Conservation (phyloP, 306 rosid genomes). For the Argentina anserina region DNA sequence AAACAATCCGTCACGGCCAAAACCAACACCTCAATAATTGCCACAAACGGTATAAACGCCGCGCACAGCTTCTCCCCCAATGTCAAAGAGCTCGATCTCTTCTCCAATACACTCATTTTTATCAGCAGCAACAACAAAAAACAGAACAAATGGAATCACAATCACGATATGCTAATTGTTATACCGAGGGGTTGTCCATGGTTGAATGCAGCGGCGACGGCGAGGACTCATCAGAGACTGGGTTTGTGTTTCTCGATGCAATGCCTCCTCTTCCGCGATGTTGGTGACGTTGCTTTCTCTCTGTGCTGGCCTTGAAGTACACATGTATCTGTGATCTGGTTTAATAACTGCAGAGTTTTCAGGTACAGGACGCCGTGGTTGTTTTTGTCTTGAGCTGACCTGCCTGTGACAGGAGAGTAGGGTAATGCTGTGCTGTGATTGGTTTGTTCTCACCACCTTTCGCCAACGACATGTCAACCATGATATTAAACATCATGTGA, state of each 20-base stretch:
- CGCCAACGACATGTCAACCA: no score
- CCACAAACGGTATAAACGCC: slow-evolving; percentile 48
- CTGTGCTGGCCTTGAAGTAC: background rate
- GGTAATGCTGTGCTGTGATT: background rate
- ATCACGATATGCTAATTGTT: no score
- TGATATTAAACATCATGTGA: no score
- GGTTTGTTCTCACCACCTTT: no score
- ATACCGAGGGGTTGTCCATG: background rate
- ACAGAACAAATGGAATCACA: background rate
- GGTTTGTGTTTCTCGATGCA: background rate
- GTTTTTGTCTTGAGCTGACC: background rate
- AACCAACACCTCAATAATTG: slow-evolving; percentile 38
- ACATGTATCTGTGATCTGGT: background rate
- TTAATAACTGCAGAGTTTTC: no score
- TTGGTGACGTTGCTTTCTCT: background rate
- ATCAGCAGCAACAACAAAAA: background rate
- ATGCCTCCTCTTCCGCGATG: background rate
- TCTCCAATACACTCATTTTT: background rate
- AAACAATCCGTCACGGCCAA: slow-evolving; percentile 48
- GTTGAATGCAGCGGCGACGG: background rate
- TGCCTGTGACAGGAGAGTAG: background rate
- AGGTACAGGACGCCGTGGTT: no score
- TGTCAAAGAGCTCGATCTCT: slow-evolving; percentile 40
- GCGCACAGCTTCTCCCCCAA: slow-evolving; percentile 42
- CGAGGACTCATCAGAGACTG: background rate